phyloP scores from a whole-genome alignment of 2,329 filamentous ascomycete species.

The Zymoseptoria crescenta region DNA sequence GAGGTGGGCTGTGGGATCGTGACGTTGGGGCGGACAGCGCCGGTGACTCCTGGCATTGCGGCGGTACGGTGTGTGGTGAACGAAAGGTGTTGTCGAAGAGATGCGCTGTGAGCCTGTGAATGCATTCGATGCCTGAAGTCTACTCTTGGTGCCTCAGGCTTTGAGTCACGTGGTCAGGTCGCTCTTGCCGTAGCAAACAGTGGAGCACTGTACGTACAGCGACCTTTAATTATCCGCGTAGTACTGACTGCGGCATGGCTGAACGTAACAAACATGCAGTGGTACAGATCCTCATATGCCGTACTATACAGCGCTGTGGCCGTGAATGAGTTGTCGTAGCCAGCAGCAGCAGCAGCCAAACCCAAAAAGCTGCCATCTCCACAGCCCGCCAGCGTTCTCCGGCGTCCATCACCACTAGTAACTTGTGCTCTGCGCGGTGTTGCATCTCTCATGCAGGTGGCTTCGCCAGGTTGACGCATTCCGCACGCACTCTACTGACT shows the following conservation, averaged over 20 bases:
- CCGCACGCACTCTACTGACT: not conserved
- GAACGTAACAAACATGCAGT: not conserved
- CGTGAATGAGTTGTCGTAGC: not conserved
- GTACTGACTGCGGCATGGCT: not conserved
- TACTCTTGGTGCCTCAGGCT: too few relatives aligned
- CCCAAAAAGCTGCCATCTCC: not conserved
- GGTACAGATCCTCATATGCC: not conserved
- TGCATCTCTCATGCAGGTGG: not conserved
- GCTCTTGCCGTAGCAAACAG: not conserved
- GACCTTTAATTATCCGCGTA: not conserved
- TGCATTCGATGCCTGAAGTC: not conserved
- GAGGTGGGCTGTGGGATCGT: slow-evolving; percentile 23
- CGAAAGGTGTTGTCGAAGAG: not conserved
- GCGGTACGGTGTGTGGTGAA: not conserved
- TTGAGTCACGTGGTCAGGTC: too few relatives aligned
- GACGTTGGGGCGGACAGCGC: slow-evolving; percentile 4
- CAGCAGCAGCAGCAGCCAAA: not conserved
- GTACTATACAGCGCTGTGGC: not conserved
- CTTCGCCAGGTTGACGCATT: not conserved
- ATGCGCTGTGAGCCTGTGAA: not conserved
- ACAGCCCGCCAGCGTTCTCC: not conserved
- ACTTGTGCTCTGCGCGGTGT: not conserved
- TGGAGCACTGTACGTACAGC: not conserved
- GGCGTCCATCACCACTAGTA: not conserved
- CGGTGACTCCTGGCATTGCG: slow-evolving; percentile 25